Base-by-base conservation (phyloP, 306 rosid species). In the Quercus glauca region DNA sequence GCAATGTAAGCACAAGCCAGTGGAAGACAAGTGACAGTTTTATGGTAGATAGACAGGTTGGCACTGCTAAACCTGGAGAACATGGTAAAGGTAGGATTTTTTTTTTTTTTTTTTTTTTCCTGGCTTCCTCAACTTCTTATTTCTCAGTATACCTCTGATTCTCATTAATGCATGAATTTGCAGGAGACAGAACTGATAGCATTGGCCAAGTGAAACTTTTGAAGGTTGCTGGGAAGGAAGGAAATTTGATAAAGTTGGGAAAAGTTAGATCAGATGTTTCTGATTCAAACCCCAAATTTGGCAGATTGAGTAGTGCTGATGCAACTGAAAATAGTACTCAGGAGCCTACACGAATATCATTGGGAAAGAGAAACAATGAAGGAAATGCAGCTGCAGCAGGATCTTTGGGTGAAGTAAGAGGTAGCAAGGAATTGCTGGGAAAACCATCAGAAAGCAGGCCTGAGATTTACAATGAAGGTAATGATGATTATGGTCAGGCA, bases 191-290 rank as follows among this genome's bases (percentile, higher is more conserved):
- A 78, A 86, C 82, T 58, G 88, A 86, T 63, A 35, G 82, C 55
- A 80, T 87, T 73, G 86, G 88, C 64, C 96, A 88, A 76, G 84
- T 82, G 68, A 89, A 86, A 86, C 68, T 84, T 71, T 77, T 83
- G 45, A 93, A 87, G 89, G 86, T 80, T 81, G 78, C 92, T 2
- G 93, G 84, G 55, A 88, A 90, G 81, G 98, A 94, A 83, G 87
- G 92, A 68, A 89, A 87, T 80, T 76, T 84, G 79, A 89, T 91
- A 69, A 93, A 92, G 87, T 79, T 90, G 76, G 98, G 97, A 78
- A 93, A 86, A 85, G 76, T 88, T 65, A 91, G 85, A 84, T 69
- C 91, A 17, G 93, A 83, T 63, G 83, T 77, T 84, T 69, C 91
- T 67, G 90, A 90, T 73, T 61, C 76, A 19, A 87, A 77, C 79